phyloP scores from a whole-genome alignment of 2,329 filamentous ascomycete species.

The Fusarium multiceps region DNA sequence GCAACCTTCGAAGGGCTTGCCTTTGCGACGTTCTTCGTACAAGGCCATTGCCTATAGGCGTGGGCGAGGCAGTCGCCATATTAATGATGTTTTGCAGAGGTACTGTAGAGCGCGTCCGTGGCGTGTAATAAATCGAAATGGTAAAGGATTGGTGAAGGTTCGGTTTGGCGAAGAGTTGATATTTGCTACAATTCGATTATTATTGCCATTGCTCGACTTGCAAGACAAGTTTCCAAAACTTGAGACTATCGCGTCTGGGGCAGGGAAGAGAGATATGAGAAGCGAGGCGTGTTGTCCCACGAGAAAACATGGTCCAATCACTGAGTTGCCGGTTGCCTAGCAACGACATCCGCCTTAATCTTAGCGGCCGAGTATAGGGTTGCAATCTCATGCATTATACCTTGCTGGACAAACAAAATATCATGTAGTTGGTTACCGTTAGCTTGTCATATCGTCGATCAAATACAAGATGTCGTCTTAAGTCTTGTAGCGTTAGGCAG shows the following conservation, averaged over 20 bases:
- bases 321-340: slow-evolving; percentile 46
- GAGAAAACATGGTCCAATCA: slow-evolving; percentile 48
- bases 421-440: not conserved
- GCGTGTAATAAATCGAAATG: slow-evolving; percentile 24
- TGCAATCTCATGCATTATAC: slow-evolving; percentile 24
- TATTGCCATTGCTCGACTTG: slow-evolving; percentile 53
- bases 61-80: slow-evolving; percentile 67
- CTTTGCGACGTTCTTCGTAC: slow-evolving; percentile 66
- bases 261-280: slow-evolving; percentile 39
- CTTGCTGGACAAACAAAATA: not conserved
- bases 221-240: slow-evolving; percentile 49
- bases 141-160: slow-evolving; percentile 32
- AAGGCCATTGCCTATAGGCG: slow-evolving; percentile 64
- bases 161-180: slow-evolving; percentile 41
- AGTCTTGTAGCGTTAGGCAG: not conserved
- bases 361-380: slow-evolving; percentile 26
- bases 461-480: not conserved
- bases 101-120: slow-evolving; percentile 34
- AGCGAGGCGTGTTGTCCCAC: slow-evolving; percentile 44
- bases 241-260: slow-evolving; percentile 51
- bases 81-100: slow-evolving; percentile 36
- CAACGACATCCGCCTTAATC: slow-evolving; percentile 43
- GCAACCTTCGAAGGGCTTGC: slow-evolving; percentile 64
- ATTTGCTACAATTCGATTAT: slow-evolving; percentile 56
- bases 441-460: not conserved